Conservation (phyloP, 2,329 filamentous ascomycete species). For the Drechslera avenae region DNA sequence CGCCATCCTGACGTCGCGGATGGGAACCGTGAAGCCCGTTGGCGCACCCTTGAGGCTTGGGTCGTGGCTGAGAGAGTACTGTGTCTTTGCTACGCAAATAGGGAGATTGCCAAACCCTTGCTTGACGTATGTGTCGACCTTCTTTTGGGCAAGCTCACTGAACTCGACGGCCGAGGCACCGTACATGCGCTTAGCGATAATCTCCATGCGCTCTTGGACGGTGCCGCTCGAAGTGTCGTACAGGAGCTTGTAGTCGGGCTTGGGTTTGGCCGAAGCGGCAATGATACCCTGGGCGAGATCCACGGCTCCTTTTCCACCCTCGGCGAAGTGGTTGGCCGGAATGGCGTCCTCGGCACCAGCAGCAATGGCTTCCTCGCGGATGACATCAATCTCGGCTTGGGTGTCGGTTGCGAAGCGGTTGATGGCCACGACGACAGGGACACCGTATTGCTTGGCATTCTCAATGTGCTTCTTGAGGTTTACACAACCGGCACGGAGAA, state of each 20-base stretch:
- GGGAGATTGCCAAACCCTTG: conserved; percentile 93
- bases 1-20: conserved; percentile 90
- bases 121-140: conserved; percentile 91
- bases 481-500: conserved; percentile 86
- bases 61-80: conserved; percentile 95
- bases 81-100: conserved; percentile 97
- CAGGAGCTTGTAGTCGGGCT: conserved; percentile 77
- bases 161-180: conserved; percentile 89
- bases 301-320: conserved; percentile 87
- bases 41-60: conserved; percentile 93
- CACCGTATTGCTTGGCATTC: conserved; percentile 86
- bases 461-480: conserved; percentile 95
- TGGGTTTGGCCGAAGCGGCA: conserved; percentile 78
- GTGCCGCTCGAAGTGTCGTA: conserved; percentile 73
- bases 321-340: conserved; percentile 93
- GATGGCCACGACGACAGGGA: conserved; percentile 95
- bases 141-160: conserved; percentile 90
- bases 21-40: conserved; percentile 90
- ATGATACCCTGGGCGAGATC: conserved; percentile 89
- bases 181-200: conserved; percentile 92
- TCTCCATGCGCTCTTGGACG: conserved; percentile 87
- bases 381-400: conserved; percentile 84
- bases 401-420: conserved; percentile 97
- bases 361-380: conserved; percentile 87
- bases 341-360: conserved; percentile 95